Evolutionary conservation across 129 eudicot genomes (phyloP), one percentile per base, ranked within the genome.

Genomic region (Escallonia herrerae): DNA sequence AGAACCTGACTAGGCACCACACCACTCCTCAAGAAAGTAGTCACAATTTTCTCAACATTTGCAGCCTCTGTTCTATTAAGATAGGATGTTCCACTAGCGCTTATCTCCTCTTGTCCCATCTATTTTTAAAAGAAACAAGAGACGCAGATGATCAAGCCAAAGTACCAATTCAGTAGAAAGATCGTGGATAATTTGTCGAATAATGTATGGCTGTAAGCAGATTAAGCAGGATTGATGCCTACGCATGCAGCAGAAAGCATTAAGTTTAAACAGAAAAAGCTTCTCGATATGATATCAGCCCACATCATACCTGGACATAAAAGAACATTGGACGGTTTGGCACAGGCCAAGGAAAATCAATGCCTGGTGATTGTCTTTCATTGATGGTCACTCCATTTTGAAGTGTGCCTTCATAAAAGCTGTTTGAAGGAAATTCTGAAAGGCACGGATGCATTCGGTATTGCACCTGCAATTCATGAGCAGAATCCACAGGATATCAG

Each of bases 51-150:
- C 58, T 91, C 97, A 59, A 91, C 97, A 77, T 91, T 87, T 39
- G 96, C 94, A 72, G 97, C 97, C 76, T 91, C 96, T 4, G 97
- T 91, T 77, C 96, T 86, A 64, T 91, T 91, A 37, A 91, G 75
- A 75, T 87, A 91, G 38, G 97, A 91, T 12, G 97, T 91, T 52
- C 96, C 97, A 66, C 97, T 91, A 45, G 96, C 90, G 71, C 97
- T 91, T 54, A 91, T 91, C 77, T 91, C 97, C 75, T 91, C 97
- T 87, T 91, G 97, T 56, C 97, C 97, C 97, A 87, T 91, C 97
- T 91, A 68, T 41, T 2, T 43, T 22, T 11, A 47, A 38, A 12
- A 50, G 47, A 3, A 63, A 39, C 14, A 52, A 43, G 58, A 39
- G 7, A 13, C 46, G 3, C 49, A 69, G 33, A 15, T 5, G 33